Conservation (phyloP, 2,329 filamentous ascomycete genomes). For the Colletotrichum tamarilloi region DNA sequence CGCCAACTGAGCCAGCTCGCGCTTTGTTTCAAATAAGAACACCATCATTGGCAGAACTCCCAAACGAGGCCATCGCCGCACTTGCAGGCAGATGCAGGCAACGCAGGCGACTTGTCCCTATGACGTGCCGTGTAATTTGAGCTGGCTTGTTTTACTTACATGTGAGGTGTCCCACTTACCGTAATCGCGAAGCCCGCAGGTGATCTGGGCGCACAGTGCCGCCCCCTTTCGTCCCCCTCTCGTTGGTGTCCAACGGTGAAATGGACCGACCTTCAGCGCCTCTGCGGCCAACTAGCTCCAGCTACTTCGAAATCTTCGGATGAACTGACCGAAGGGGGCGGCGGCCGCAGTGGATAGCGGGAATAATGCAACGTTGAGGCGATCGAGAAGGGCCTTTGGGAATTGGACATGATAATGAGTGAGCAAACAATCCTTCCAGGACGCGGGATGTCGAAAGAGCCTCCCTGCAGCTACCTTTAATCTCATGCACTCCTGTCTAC, state of each 20-base stretch:
- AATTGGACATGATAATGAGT: not conserved
- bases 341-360: slow-evolving; percentile 8
- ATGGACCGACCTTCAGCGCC: not conserved
- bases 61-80: slow-evolving; percentile 1
- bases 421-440: not conserved
- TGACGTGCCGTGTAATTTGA: slow-evolving; percentile 27
- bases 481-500: not conserved
- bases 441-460: not conserved
- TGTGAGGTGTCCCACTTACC: not conserved
- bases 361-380: not conserved
- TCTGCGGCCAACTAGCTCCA: not conserved
- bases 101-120: slow-evolving; percentile 11
- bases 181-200: not conserved
- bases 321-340: slow-evolving; percentile 15
- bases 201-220: not conserved
- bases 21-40: slow-evolving; percentile 27
- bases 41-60: slow-evolving; percentile 10
- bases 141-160: slow-evolving; percentile 4
- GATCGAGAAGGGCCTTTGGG: not conserved
- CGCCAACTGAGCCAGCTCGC: slow-evolving; percentile 6
- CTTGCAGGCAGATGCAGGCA: not conserved
- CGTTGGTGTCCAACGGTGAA: not conserved
- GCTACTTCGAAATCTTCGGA: slow-evolving; percentile 1
- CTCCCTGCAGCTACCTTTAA: not conserved
- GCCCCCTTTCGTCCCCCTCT: not conserved